Base-by-base conservation (phyloP, 164 flowering plant species). In the Nymphaea colorata region DNA sequence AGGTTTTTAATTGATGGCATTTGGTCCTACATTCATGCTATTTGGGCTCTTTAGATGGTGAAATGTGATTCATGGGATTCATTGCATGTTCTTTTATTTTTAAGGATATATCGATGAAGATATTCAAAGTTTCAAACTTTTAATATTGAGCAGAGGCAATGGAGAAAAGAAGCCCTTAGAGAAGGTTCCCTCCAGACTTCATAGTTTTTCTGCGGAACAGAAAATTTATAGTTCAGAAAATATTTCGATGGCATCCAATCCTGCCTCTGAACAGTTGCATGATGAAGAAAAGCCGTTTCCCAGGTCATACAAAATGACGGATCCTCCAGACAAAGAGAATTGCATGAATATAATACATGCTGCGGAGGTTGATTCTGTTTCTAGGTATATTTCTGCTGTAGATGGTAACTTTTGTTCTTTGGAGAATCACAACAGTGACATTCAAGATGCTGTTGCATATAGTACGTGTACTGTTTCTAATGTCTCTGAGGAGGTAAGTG, bases 361-460 rank as follows among this genome's bases (percentile, higher is more conserved):
- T 57, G 82, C 87, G 64, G 74, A 84, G 70, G 78, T 79, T 65
- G 77, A 76, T 66, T 83, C 78, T 66, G 78, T 81, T 73, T 75
- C 87, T 68, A 88, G 79, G 59, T 83, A 72, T 73, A 70, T 87
- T 43, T 68, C 68, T 73, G 53, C 82, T 47, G 70, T 82, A 78
- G 87, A 86, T 73, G 86, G 78, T 73, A 25, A 41, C 59, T 36
- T 71, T 62, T 71, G 78, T 57, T 61, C 44, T 41, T 72, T 64
- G 2, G 68, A 70, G 67, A 17, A 16, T 42, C 66, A 62, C 51
- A 73, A 64, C 45, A 71, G 71, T 10, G 10, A 10, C 12, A 44
- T 64, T 41, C 67, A 60, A 36, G 78, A 64, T 18, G 59, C 64
- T 42, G 74, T 72, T 78, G 83, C 75, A 72, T 42, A 45, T 66